A percentile compares a stretch with the other conserved stretches of the same genome.
Evolutionary conservation across 305 asterid genomes (phyloP).

Genomic region (Fraxinus baroniana): DNA sequence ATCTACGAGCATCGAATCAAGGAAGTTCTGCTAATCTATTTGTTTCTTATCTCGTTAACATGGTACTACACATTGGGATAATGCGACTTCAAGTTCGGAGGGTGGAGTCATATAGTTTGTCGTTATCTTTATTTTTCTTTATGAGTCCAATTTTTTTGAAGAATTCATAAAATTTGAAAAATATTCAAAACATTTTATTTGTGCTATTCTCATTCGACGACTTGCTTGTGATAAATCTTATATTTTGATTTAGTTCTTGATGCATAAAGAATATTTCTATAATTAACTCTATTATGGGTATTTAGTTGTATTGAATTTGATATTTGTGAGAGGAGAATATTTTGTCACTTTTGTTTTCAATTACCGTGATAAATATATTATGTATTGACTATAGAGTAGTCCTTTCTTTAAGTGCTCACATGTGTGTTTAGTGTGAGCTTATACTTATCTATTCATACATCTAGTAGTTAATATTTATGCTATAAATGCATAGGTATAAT

Average conservation of each 20-base stretch:
- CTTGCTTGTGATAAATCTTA: neutral
- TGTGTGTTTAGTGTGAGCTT: too few species aligned
- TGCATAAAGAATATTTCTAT: too few species aligned
- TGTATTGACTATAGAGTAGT: too few species aligned
- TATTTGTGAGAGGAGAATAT: neutral
- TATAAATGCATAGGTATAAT: too few species aligned
- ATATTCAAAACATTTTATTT: neutral
- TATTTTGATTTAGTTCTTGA: neutral
- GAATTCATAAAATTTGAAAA: neutral
- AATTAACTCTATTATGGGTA: neutral
- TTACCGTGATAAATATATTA: too few species aligned
- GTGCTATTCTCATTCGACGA: neutral
- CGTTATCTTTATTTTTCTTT: neutral
- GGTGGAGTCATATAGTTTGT: neutral
- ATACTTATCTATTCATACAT: too few species aligned
- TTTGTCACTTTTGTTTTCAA: neutral
- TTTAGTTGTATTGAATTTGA: too few species aligned
- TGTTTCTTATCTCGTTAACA: too few species aligned
- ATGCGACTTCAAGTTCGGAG: neutral
- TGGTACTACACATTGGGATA: neutral
- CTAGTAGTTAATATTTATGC: too few species aligned
- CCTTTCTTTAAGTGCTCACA: too few species aligned
- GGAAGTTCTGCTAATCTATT: neutral
- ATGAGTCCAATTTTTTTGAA: neutral
- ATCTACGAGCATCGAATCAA: neutral